phyloP scores from a whole-genome alignment of 768 basidiomycete genomes.

The Pleurotus platypus region DNA sequence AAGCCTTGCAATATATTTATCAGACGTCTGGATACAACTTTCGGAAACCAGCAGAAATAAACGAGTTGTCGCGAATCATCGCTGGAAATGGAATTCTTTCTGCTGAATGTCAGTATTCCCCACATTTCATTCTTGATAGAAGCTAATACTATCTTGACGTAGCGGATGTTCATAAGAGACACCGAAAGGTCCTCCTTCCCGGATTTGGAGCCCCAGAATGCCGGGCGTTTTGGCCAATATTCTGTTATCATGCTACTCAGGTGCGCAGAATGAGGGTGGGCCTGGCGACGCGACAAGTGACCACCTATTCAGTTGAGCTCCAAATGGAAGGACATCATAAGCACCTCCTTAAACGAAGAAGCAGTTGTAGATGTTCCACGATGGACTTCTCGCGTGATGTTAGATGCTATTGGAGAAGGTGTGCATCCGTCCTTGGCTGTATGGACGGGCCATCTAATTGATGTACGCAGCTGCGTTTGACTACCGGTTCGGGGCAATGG shows the following conservation, averaged over 20 bases:
- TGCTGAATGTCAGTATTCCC: constrained; percentile 31
- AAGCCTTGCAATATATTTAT: background rate
- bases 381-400: constrained; percentile 46
- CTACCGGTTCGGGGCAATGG: constrained; percentile 51
- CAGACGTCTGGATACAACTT: background rate
- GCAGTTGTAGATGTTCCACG: constrained; percentile 42
- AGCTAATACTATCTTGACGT: no score
- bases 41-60: background rate
- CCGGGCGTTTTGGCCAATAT: constrained; percentile 35
- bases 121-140: constrained; percentile 7
- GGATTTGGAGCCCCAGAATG: constrained; percentile 41
- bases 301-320: constrained; percentile 34
- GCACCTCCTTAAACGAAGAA: constrained; percentile 32
- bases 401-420: constrained; percentile 53
- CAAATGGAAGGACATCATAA: constrained; percentile 48
- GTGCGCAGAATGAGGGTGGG: constrained; percentile 7
- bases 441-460: background rate
- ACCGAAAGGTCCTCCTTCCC: constrained; percentile 41
- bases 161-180: constrained; percentile 41
- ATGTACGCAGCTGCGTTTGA: constrained; percentile 47
- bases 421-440: background rate
- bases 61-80: background rate
- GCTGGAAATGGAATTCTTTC: background rate
- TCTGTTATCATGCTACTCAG: constrained; percentile 32
- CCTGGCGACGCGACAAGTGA: background rate